A percentile compares a stretch with the other conserved stretches of the same genome.
Evolutionary conservation across 1,284 basidiomycete species (phyloP).

Genomic region (Ganoderma leucocontextum): DNA sequence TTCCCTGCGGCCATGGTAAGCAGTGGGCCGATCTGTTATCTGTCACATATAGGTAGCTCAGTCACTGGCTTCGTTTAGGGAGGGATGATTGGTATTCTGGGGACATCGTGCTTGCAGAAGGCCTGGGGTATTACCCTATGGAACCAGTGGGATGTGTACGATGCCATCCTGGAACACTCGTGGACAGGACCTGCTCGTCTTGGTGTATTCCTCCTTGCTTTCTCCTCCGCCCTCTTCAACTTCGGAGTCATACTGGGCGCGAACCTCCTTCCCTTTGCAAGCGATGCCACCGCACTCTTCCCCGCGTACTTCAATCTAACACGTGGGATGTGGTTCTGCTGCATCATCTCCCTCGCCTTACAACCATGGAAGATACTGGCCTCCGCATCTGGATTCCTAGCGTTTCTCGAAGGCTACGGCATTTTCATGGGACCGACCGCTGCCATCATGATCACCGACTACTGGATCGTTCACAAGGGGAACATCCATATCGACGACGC

Average conservation of each 20-base stretch:
- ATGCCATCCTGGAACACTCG: constrained; percentile 36
- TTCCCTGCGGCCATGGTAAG: constrained; percentile 36
- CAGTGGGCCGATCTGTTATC: not conserved
- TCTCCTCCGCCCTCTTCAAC: constrained; percentile 52
- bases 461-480: constrained; percentile 39
- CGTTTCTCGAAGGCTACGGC: constrained; percentile 39
- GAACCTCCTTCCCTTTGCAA: constrained; percentile 39
- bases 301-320: constrained; percentile 52
- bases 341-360: constrained; percentile 51
- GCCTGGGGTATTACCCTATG: constrained; percentile 37
- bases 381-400: constrained; percentile 38
- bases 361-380: constrained; percentile 46
- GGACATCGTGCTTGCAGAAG: constrained; percentile 34
- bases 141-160: constrained; percentile 39
- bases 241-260: constrained; percentile 54
- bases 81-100: constrained; percentile 38
- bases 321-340: constrained; percentile 53
- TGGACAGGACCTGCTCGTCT: constrained; percentile 35
- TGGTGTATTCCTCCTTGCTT: constrained; percentile 54
- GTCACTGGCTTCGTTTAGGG: constrained; percentile 19
- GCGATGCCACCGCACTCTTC: constrained; percentile 47
- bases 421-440: constrained; percentile 42
- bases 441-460: constrained; percentile 41
- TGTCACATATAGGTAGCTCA: not conserved
- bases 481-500: constrained; percentile 36